Conservation (phyloP, 768 basidiomycete species). For the Podaxis pistillaris region DNA sequence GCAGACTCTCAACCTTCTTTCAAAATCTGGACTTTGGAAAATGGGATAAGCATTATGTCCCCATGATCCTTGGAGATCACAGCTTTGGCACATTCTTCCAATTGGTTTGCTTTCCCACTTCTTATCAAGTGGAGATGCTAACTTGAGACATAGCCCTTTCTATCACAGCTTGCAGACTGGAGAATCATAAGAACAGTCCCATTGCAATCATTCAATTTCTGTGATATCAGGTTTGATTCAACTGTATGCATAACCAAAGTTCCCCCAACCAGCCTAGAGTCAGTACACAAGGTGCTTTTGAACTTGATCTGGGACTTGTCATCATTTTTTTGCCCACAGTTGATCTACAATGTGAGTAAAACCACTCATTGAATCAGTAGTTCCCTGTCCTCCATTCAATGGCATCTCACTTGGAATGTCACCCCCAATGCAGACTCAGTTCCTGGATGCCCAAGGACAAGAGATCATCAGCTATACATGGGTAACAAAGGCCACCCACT, state of each 20-base stretch:
- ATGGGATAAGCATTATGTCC: neutral
- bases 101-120: neutral
- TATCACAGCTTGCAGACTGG: neutral
- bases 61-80: neutral
- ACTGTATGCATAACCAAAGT: neutral
- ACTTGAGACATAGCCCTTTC: neutral
- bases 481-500: too few species aligned
- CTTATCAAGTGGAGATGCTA: neutral
- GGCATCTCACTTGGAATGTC: too few species aligned
- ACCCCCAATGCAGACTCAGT: too few species aligned
- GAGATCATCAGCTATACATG: too few species aligned
- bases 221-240: neutral
- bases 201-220: neutral
- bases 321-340: too few species aligned
- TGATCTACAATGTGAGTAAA: too few species aligned
- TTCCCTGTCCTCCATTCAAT: too few species aligned
- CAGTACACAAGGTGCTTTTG: neutral
- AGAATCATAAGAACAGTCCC: neutral
- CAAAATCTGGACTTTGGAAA: neutral
- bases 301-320: too few species aligned
- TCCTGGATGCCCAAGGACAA: too few species aligned
- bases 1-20: neutral
- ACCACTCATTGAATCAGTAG: too few species aligned
- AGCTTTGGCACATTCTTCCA: neutral
- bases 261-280: neutral